These are phyloP conservation scores for Diaporthe vexans DNA, from an alignment of 2,329 filamentous ascomycete genomes.

Conservation along the genomic window DNA sequence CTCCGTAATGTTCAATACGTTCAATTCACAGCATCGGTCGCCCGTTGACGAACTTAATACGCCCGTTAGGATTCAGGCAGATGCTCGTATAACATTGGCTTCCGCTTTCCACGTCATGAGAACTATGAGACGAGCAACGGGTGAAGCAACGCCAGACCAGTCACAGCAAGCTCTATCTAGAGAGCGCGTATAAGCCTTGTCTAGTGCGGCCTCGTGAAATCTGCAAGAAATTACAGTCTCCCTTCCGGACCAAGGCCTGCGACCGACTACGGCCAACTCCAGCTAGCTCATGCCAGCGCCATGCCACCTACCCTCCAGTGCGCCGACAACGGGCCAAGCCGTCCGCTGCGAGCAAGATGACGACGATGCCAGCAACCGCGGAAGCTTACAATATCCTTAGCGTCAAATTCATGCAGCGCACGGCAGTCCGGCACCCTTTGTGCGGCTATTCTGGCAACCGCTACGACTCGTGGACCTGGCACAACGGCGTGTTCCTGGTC, in stretches of 20 bases:
- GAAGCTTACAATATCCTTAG: slow-evolving; percentile 12
- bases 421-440: not conserved
- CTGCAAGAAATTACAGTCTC: not conserved
- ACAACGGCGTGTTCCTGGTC: not conserved
- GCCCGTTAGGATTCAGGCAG: not conserved
- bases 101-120: not conserved
- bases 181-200: not conserved
- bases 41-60: not conserved
- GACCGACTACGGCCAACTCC: not conserved
- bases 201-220: not conserved
- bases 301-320: not conserved
- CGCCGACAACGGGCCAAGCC: slow-evolving; percentile 22
- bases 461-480: not conserved
- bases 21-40: not conserved
- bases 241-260: no score
- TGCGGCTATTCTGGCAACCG: not conserved
- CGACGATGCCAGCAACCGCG: slow-evolving; percentile 24
- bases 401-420: slow-evolving; percentile 27
- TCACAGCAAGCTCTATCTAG: no score
- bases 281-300: not conserved
- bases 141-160: not conserved
- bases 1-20: not conserved
- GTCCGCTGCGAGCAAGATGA: not conserved
- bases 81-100: not conserved
- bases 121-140: not conserved